A percentile compares a stretch with the other conserved stretches of the same genome.
Conservation (phyloP, 108 stramenopile genomes). For the Poteriospumella lacustris region DNA sequence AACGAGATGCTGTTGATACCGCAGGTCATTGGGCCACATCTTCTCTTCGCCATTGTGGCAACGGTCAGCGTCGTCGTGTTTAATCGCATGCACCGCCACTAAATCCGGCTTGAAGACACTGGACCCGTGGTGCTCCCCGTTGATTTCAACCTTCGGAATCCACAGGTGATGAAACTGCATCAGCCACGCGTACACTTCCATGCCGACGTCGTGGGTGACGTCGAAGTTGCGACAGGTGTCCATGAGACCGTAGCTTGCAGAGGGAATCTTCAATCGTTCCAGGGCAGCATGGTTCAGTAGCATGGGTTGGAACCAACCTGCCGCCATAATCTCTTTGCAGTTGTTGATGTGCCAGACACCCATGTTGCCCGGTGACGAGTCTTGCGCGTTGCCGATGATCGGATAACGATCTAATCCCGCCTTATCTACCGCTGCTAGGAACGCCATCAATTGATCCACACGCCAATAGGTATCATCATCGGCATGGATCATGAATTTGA, state of each 20-base stretch:
- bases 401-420: neutral
- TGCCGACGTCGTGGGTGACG: conserved; percentile 1
- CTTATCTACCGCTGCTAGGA: neutral
- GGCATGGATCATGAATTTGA: neutral
- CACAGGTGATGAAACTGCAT: neutral
- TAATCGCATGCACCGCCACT: neutral
- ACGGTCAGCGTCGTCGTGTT: neutral
- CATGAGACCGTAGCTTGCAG: neutral
- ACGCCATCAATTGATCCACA: neutral
- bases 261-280: neutral
- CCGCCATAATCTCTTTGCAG: neutral
- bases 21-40: neutral
- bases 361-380: neutral
- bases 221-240: neutral
- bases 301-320: conserved; percentile 9
- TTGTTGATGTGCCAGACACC: conserved; percentile 14
- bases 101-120: neutral
- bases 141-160: neutral
- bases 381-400: neutral
- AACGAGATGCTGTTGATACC: neutral
- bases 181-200: neutral
- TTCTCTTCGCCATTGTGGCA: neutral
- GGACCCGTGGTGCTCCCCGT: neutral
- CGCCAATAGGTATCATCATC: conserved; percentile 22
- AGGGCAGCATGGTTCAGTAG: neutral